Evolutionary conservation across 768 basidiomycete species (phyloP), one percentile per base, ranked within the genome.

Genomic region (Xanthoconium stramineum): DNA sequence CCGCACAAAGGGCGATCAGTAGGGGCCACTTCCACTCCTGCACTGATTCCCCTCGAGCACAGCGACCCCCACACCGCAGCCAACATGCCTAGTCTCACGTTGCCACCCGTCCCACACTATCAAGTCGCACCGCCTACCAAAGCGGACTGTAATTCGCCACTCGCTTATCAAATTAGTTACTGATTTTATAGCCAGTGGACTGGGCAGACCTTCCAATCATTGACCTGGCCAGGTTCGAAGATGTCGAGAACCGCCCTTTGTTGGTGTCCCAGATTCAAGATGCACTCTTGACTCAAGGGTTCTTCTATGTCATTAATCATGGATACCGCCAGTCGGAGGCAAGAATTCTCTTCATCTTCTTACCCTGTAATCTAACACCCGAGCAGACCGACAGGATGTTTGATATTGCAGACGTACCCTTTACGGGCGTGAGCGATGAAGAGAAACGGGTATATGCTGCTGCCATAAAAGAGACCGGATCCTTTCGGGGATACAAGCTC

Each of bases 401-500:
- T 46, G 76, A 79, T 55, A 76, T 83, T 47, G 80, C 79, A 6
- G 74, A 80, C 49, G 50, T 79, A 14, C 76, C 77, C 0, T 81
- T 82, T 57, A 58, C 74, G 0, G 57, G 65, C 17, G 79, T 81
- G 2, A 56, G 55, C 30, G 66, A 74, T 1, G 74, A 72, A 10
- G 81, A 82, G 51, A 83, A 82, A 60, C 61, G 66, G 20, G 47
- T 32, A 1, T 79, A 81, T 56, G 68, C 58, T n/a, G 76, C 60
- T 3, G 59, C 76, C 24, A 75, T 75, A 52, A 78, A 77, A 55
- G 70, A 77, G 28, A 75, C 70, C 0, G 79, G 78, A 8, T 75
- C 78, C 5, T 82, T 75, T 59, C 76, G 80, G 58, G 82, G 82
- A 2, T 84, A 83, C 59, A 84, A 84, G 61, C 71, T 70, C 6